Evolutionary conservation across 169 alveolate species (phyloP).

Genomic region (Plasmodium cynomolgi): DNA sequence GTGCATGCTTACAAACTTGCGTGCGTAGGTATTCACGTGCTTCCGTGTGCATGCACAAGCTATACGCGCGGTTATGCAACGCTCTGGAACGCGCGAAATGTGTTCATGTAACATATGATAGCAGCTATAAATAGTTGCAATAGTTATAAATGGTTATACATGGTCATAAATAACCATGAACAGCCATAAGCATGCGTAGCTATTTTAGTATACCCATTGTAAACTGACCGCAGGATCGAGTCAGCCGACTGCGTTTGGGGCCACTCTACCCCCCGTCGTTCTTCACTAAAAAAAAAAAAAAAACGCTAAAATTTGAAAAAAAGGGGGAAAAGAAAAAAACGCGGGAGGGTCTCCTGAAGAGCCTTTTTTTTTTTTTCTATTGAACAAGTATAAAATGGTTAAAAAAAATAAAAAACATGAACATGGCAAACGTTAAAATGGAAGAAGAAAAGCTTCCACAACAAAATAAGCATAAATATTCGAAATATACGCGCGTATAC

Average conservation of each 20-base stretch:
- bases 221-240: background rate
- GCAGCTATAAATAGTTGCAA: background rate
- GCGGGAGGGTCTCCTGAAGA: background rate
- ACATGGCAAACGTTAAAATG: background rate
- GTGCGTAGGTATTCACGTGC: background rate
- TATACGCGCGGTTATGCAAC: background rate
- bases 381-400: background rate
- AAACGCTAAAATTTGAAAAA: background rate
- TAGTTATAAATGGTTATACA: background rate
- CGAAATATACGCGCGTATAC: background rate
- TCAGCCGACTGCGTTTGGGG: background rate
- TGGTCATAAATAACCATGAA: background rate
- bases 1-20: background rate
- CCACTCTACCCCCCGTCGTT: background rate
- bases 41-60: background rate
- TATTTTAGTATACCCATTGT: background rate
- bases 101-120: background rate
- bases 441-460: background rate
- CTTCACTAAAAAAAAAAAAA: slow-evolving; percentile 2
- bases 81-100: background rate
- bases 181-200: background rate
- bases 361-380: background rate
- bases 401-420: background rate
- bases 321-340: background rate
- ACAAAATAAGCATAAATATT: background rate